phyloP scores from a whole-genome alignment of 2,329 filamentous ascomycete genomes.

The Pezicula carpinea region DNA sequence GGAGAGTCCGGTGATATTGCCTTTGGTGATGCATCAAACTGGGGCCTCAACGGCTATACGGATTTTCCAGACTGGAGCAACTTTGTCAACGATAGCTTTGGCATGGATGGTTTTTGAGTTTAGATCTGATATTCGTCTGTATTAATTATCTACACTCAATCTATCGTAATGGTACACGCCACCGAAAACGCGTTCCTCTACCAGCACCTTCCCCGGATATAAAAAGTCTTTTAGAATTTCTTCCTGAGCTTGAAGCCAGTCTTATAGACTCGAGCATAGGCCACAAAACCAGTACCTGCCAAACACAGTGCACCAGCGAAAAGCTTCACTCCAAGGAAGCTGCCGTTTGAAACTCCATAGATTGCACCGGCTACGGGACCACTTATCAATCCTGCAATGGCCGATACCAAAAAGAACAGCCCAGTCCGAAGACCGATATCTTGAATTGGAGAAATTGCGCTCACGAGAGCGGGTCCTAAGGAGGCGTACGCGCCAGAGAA shows the following conservation, averaged over 20 bases:
- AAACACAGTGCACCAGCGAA: slow-evolving; percentile 18
- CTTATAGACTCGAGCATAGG: slow-evolving; percentile 1
- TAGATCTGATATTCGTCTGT: too few relatives aligned
- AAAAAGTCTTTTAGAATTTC: not conserved
- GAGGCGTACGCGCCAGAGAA: slow-evolving; percentile 26
- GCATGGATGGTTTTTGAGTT: not conserved
- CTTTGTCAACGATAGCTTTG: not conserved
- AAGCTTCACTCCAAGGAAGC: slow-evolving; percentile 14
- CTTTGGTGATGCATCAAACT: not conserved
- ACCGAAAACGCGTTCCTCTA: not conserved
- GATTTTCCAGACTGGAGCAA: not conserved
- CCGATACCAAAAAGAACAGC: slow-evolving; percentile 8
- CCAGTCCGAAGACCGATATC: slow-evolving; percentile 13
- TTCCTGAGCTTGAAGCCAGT: slow-evolving; percentile 1
- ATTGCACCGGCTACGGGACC: slow-evolving; percentile 12
- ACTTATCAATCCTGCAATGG: slow-evolving; percentile 9
- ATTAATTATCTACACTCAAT: not conserved
- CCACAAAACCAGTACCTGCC: not conserved
- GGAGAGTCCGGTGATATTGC: too few relatives aligned
- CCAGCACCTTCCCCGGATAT: too few relatives aligned
- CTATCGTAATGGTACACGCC: not conserved
- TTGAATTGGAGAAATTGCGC: slow-evolving; percentile 5
- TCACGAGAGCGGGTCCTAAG: slow-evolving; percentile 7
- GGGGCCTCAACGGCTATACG: not conserved
- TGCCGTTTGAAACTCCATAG: not conserved